Evolutionary conservation across 768 basidiomycete species (phyloP).

Genomic region (Collybiopsis confluens): DNA sequence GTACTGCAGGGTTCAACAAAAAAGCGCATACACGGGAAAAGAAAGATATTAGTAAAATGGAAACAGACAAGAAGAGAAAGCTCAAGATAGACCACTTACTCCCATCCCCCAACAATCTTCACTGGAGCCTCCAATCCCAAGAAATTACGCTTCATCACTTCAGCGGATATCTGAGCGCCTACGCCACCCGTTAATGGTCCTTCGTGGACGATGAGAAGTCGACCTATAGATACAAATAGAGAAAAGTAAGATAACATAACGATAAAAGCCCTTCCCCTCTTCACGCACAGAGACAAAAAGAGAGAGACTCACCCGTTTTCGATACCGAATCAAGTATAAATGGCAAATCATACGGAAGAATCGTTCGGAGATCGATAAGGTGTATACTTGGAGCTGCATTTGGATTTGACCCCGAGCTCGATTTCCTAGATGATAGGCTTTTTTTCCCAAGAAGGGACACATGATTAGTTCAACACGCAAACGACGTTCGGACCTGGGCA

Average conservation of each 20-base stretch:
- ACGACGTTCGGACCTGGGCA: too few relatives aligned
- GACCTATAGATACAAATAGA: conserved; percentile 22
- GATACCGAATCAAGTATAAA: conserved; percentile 79
- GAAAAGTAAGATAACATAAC: too few relatives aligned
- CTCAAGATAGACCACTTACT: conserved; percentile 77
- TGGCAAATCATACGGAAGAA: conserved; percentile 86
- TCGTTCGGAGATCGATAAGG: conserved; percentile 85
- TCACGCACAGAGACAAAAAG: too few relatives aligned
- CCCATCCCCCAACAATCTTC: conserved; percentile 86
- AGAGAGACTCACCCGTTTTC: conserved; percentile 45
- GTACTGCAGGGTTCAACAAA: conserved; percentile 31
- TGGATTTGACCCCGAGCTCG: conserved; percentile 46
- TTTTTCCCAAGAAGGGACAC: too few relatives aligned
- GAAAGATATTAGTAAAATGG: not conserved
- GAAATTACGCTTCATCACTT: conserved; percentile 82
- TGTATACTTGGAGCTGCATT: conserved; percentile 73
- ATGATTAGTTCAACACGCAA: too few relatives aligned
- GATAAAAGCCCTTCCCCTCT: too few relatives aligned
- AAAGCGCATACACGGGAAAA: too few relatives aligned
- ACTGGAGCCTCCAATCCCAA: conserved; percentile 86
- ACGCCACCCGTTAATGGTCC: conserved; percentile 83
- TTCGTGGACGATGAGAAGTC: conserved; percentile 89
- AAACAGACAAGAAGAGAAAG: not conserved
- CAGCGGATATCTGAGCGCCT: conserved; percentile 90
- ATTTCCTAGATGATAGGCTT: conserved; percentile 51